Base-by-base conservation (phyloP, 108 stramenopile species). In the Aurantiochytrium sp. region DNA sequence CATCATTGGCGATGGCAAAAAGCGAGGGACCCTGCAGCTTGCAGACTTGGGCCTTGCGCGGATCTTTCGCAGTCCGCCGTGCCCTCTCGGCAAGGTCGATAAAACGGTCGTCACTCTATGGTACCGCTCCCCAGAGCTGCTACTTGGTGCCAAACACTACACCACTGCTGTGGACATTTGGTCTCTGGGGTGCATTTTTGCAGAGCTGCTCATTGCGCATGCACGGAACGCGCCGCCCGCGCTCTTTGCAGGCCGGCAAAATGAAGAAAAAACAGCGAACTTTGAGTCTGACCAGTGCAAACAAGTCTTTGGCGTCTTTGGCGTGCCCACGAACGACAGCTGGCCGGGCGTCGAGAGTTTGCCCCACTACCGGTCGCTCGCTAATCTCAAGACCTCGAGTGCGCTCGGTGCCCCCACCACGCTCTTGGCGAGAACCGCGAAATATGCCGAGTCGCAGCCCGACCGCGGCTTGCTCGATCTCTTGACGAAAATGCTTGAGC, bases 11-110 rank as follows among this genome's bases (percentile, higher is more conserved):
- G 93, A 94, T 58, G 94, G 92, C 5, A 96, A 96, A 64, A 95
- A 95, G 58, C 88, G 51, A 44, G 93, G 93, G 58, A 94, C 93
- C 44, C 93, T 98, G 51, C 98, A 98, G 94, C 93, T 99, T 18
- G 98, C 98, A 43, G 99, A 99, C 91, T 98, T 99, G 91, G 99
- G 98, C 49, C 92, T 98, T 35, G 99, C 99, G 43, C 94, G 98
- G 18, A 89, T 96, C 43, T 96, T 96, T 55, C 95, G 92, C 35
- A 94, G 95, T 72, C 97, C 95, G 18, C 96, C 93, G 89, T 93
- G 95, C 23, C 95, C 95, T 0, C 96, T 97, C 90, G 88, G 88
- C 59, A 87, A 29, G 6, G 58, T 58, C 18, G 97, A 97, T 23
- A 95, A 94, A 88, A 95, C 97, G 83, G 97, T 99, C 51, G 98